Base-by-base conservation (phyloP, 129 eudicot species). In the Calendula officinalis region DNA sequence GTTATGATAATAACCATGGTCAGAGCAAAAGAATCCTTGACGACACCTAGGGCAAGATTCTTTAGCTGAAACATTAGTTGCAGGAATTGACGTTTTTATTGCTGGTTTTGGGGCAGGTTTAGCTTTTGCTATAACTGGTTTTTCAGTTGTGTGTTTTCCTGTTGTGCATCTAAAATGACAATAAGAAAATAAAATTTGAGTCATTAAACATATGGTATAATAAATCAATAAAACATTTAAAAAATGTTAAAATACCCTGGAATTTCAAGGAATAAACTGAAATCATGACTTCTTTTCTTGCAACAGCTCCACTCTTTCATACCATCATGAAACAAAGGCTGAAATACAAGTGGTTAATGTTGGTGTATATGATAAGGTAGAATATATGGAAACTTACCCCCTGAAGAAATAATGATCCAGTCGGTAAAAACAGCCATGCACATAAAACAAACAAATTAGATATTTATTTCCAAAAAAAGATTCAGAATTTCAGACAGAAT, bases 261-360 rank as follows among this genome's bases (percentile, higher is more conserved):
- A 59, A 92, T 88, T 76, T 85, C 95, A 33, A 92, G 61, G 74
- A 92, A 92, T 73, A 85, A 83, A 78, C 80, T 88, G 80, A 92
- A 92, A 78, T 92, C 99, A 45, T 92, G 99, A 72, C 99, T 92
- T 74, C 81, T 83, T 76, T 83, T 75, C 86, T 92, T 92, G 96
- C 99, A 92, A 70, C 99, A 92, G 79, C 96, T 88, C 99, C 99
- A 92, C 67, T 92, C 96, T 78, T 92, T 88, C 89, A 83, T 92
- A 36, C 99, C 99, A 78, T 92, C 99, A 58, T 88, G 99, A 80
- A 92, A 92, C 55, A 85, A 7, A 74, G 99, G 99, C 96, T 92
- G 89, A 39, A 75, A 73, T 33, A 63, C 32, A 52, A 37, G 56
- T 43, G 16, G 40, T 62, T 58, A 4, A 33, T 9, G 58, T 77